phyloP scores from a whole-genome alignment of 202 grass and related monocot genomes.

The Brachypodium distachyon region DNA sequence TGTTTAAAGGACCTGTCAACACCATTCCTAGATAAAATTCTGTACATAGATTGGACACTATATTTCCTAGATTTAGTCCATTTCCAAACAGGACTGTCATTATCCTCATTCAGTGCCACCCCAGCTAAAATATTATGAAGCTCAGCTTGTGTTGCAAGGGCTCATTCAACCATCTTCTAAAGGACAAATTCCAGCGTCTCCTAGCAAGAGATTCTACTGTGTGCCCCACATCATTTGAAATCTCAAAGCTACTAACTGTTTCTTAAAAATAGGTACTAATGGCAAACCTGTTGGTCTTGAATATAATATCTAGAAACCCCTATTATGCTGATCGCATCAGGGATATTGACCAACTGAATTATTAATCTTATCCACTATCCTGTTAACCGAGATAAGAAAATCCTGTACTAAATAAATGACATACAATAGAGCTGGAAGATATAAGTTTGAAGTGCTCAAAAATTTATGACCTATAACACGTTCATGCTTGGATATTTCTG shows the following conservation, averaged over 20 bases:
- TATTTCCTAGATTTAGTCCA: too few species aligned
- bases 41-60: not conserved
- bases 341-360: slow-evolving; percentile 93
- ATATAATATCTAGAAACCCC: slow-evolving; percentile 98
- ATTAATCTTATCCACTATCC: slow-evolving; percentile 98
- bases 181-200: too few species aligned
- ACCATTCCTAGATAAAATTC: too few species aligned
- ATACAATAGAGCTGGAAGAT: not conserved
- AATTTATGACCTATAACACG: not conserved
- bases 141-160: too few species aligned
- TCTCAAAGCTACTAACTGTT: too few species aligned
- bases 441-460: not conserved
- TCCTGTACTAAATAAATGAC: not conserved
- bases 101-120: too few species aligned
- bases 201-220: too few species aligned
- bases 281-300: slow-evolving; percentile 89
- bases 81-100: too few species aligned
- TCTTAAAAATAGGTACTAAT: not conserved
- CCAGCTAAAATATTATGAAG: too few species aligned
- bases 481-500: not conserved
- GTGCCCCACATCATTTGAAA: too few species aligned
- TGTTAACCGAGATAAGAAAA: slow-evolving; percentile 37
- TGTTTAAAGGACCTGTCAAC: too few species aligned
- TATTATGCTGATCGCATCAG: slow-evolving; percentile 69
- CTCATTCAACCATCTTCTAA: too few species aligned